These are phyloP conservation scores for Pleurotus tuoliensis DNA, from an alignment of 768 basidiomycete species.

Conservation along the genomic window DNA sequence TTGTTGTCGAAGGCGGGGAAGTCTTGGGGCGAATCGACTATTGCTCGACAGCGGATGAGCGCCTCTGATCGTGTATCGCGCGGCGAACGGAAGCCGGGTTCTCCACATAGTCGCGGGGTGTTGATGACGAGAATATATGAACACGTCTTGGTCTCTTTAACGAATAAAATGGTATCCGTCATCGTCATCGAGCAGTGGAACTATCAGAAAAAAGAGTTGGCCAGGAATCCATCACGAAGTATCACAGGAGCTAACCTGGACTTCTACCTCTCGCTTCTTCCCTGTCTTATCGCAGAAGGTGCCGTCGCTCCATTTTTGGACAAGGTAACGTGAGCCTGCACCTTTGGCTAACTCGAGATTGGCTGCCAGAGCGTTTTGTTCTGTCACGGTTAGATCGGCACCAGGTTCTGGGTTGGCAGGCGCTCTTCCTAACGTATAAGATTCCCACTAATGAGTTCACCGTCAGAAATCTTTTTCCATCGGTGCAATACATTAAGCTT, in stretches of 20 bases:
- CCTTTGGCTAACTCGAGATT: constrained; percentile 76
- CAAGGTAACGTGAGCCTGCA: constrained; percentile 84
- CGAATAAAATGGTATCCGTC: constrained; percentile 84
- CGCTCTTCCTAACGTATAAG: constrained; percentile 75
- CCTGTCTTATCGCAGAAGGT: constrained; percentile 93
- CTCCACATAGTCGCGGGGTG: constrained; percentile 89
- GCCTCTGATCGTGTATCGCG: constrained; percentile 64
- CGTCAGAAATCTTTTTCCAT: constrained; percentile 19
- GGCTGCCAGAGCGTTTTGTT: constrained; percentile 57
- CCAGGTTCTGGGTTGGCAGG: constrained; percentile 55
- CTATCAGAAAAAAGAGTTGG: constrained; percentile 34
- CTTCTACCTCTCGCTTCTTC: constrained; percentile 83
- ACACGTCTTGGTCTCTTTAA: constrained; percentile 93
- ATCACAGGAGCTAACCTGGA: constrained; percentile 63
- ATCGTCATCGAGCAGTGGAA: constrained; percentile 96
- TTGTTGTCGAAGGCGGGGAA: constrained; percentile 21
- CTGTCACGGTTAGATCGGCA: constrained; percentile 62
- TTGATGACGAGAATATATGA: constrained; percentile 92
- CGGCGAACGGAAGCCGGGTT: constrained; percentile 86
- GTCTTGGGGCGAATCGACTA: constrained; percentile 40
- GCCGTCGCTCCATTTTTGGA: constrained; percentile 89
- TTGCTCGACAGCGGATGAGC: constrained; percentile 74
- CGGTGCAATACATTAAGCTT: constrained; percentile 27
- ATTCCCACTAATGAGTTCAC: constrained; percentile 52
- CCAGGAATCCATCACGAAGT: constrained; percentile 10